phyloP scores from a whole-genome alignment of 2,329 filamentous ascomycete genomes.

The Phoma herbarum region DNA sequence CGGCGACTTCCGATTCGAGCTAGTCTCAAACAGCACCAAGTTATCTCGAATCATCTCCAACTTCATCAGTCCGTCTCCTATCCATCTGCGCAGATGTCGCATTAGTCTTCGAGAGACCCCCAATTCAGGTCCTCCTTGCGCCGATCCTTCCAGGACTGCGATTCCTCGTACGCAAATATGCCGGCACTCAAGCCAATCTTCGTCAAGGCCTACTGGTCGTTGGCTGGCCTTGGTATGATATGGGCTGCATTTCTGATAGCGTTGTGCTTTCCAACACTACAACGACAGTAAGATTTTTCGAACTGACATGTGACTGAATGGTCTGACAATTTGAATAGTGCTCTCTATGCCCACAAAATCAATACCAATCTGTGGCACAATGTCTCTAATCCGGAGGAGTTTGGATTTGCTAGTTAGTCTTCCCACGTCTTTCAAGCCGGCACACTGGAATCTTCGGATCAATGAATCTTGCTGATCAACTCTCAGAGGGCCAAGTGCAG shows the following conservation, averaged over 20 bases:
- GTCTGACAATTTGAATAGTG: conserved; percentile 58
- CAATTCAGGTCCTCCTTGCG: not conserved
- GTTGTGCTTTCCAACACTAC: conserved; percentile 73
- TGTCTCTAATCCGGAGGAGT: conserved; percentile 77
- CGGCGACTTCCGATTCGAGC: conserved; percentile 22
- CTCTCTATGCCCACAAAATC: conserved; percentile 83
- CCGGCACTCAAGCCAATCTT: conserved; percentile 39
- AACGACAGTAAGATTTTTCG: conserved; percentile 80
- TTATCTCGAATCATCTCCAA: conserved; percentile 19
- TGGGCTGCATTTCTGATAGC: conserved; percentile 74
- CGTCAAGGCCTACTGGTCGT: conserved; percentile 50
- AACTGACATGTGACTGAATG: not conserved
- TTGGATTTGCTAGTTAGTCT: conserved; percentile 80
- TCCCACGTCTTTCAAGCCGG: too few species aligned
- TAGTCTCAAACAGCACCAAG: conserved; percentile 12
- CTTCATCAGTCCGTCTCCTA: conserved; percentile 11
- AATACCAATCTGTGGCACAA: conserved; percentile 77
- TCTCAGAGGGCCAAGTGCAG: conserved; percentile 78
- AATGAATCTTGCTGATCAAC: conserved; percentile 7
- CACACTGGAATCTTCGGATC: not conserved
- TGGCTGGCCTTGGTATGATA: conserved; percentile 64
- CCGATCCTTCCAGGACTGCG: not conserved
- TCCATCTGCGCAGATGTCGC: conserved; percentile 5
- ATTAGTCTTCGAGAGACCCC: not conserved
- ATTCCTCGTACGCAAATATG: conserved; percentile 29